Evolutionary conservation across 2,329 filamentous ascomycete genomes (phyloP).

Genomic region (Colletotrichum liriopes): DNA sequence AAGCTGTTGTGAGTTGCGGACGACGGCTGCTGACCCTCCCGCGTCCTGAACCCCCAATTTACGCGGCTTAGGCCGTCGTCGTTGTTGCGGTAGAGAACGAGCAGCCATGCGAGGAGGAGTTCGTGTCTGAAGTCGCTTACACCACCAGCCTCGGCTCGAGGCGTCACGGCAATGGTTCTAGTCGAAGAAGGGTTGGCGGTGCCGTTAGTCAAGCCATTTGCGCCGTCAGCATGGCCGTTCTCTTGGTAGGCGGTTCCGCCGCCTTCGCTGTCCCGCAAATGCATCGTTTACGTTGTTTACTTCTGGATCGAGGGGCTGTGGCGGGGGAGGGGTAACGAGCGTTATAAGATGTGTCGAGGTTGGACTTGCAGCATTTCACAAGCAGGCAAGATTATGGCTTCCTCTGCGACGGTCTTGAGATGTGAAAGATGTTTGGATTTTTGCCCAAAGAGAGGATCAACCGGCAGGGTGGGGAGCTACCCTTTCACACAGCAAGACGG

Average conservation of each 20-base stretch:
- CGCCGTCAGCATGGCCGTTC: constrained; percentile 16
- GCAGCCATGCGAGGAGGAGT: constrained; percentile 47
- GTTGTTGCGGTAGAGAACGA: constrained; percentile 46
- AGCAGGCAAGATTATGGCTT: constrained; percentile 15
- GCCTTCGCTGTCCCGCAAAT: constrained; percentile 43
- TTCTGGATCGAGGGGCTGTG: constrained; percentile 7
- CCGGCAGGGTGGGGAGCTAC: constrained; percentile 36
- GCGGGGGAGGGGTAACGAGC: constrained; percentile 17
- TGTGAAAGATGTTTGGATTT: constrained; percentile 17
- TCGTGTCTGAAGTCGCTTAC: constrained; percentile 39
- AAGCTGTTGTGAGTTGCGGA: constrained; percentile 25
- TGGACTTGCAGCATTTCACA: constrained; percentile 35
- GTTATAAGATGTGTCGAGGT: constrained; percentile 32
- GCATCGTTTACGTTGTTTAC: constrained; percentile 37
- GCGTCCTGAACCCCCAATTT: constrained; percentile 41
- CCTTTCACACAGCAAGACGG: constrained; percentile 21
- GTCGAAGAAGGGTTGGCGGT: constrained; percentile 39
- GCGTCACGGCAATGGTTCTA: constrained; percentile 33
- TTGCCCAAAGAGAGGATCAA: constrained; percentile 28
- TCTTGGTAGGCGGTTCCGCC: constrained; percentile 42
- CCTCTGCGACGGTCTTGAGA: background rate
- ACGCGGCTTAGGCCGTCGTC: constrained; percentile 43
- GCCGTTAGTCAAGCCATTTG: constrained; percentile 28
- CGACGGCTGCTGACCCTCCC: constrained; percentile 27
- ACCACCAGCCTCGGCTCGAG: constrained; percentile 11